A percentile compares a stretch with the other conserved stretches of the same genome.
Evolutionary conservation across 805 yeast species (phyloP).

Genomic region (Starmerella cellae): DNA sequence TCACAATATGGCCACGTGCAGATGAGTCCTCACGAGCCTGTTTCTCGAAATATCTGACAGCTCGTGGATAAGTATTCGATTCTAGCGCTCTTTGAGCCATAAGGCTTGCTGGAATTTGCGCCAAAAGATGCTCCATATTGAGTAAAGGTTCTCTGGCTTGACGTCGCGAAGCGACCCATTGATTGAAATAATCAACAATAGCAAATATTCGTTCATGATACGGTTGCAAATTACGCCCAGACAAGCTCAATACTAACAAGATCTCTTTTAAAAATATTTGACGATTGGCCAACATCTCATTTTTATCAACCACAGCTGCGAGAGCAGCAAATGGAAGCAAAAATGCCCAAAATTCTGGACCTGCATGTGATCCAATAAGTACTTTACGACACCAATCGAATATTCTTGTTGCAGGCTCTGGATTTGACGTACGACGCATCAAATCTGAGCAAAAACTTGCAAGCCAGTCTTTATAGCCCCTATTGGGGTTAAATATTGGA

Average conservation of each 20-base stretch:
- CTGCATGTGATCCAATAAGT: conserved; percentile 15
- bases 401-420: conserved; percentile 13
- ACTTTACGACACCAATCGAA: conserved; percentile 18
- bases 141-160: conserved; percentile 12
- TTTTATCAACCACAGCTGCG: conserved; percentile 42
- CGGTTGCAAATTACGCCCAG: conserved; percentile 38
- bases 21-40: conserved; percentile 37
- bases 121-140: conserved; percentile 13
- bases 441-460: conserved; percentile 54
- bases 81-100: conserved; percentile 71
- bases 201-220: conserved; percentile 65
- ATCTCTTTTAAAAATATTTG: conserved; percentile 47
- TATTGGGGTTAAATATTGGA: conserved; percentile 45
- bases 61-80: conserved; percentile 75
- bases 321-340: conserved; percentile 66
- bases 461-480: conserved; percentile 52
- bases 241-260: conserved; percentile 32
- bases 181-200: conserved; percentile 68
- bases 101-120: conserved; percentile 44
- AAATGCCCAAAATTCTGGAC: conserved; percentile 47
- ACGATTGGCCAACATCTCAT: conserved; percentile 25
- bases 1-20: conserved; percentile 17
- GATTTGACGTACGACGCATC: conserved; percentile 45
- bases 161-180: conserved; percentile 40
- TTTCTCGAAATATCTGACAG: conserved; percentile 74